Conservation (phyloP, 164 flowering plant genomes). For the Umbilicus rupestris region DNA sequence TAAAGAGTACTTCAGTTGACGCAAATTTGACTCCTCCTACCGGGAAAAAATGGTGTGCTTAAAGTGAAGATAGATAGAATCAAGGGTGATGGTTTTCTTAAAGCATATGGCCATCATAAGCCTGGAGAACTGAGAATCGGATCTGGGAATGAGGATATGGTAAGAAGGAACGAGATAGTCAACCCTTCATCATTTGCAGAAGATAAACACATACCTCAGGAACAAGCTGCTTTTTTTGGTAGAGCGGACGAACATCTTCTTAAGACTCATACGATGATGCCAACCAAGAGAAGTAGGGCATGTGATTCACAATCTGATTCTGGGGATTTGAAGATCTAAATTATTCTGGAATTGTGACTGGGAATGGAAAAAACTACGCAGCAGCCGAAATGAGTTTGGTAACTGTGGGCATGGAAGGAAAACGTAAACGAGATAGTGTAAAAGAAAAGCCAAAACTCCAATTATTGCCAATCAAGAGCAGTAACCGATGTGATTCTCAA, state of each 20-base stretch:
- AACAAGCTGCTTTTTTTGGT: background rate
- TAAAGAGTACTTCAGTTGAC: conserved; percentile 17
- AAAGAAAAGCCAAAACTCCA: conserved; percentile 15
- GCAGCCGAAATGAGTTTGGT: background rate
- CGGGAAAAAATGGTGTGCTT: conserved; percentile 78
- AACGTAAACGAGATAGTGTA: conserved; percentile 14
- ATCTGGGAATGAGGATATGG: conserved; percentile 19
- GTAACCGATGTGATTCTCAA: conserved; percentile 3
- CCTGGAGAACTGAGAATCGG: conserved; percentile 15
- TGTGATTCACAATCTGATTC: background rate
- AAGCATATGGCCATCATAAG: conserved; percentile 18
- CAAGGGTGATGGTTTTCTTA: conserved; percentile 24
- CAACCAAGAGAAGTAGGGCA: conserved; percentile 3
- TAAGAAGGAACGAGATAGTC: conserved; percentile 14
- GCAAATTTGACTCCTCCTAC: conserved; percentile 31
- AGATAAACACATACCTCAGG: conserved; percentile 12
- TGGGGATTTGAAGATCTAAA: background rate
- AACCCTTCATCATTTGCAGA: conserved; percentile 20
- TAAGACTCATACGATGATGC: conserved; percentile 17
- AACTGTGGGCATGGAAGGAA: background rate
- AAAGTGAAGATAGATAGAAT: conserved; percentile 66
- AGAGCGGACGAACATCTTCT: conserved; percentile 21
- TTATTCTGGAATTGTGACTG: background rate
- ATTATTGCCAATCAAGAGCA: background rate
- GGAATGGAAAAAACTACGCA: background rate